Evolutionary conservation across 2,329 filamentous ascomycete species (phyloP), one percentile per base, ranked within the genome.

Genomic region (Sclerotinia trifoliorum): DNA sequence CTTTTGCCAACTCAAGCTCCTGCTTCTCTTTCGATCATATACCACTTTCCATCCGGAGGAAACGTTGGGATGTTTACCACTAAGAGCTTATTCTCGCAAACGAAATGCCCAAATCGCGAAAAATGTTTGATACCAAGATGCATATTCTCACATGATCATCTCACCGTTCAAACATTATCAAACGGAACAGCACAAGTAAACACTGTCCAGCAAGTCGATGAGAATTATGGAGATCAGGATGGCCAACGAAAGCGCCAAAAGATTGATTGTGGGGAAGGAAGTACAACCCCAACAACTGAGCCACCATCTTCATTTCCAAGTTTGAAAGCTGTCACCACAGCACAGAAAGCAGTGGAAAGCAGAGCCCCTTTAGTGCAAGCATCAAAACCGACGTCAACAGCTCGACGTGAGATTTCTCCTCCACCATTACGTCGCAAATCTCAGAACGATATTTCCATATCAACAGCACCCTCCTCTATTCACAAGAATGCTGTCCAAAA

Each of bases 231-330:
- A 51, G 73, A 72, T 69, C 75, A 79, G 51, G 75, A 78, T 68
- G 74, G 72, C n/a, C 75, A 73, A 63, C 70, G 76, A 64, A 79
- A 79, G 68, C 75, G 77, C 58, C 73, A 71, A 57, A 78, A 75
- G 63, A 52, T 75, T 57, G 71, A 69, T n/a, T 64, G 70, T 56
- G 71, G 69, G 7, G 65, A 68, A 24, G 44, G 65, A 24, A 65
- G 29, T 24, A 44, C 60, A 44, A 51, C 39, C n/a, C 35, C 39
- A 42, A 68, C 44, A 26, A 51, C 19, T 32, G 55, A 32, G n/a
- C 48, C 35, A 21, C 55, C 29, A 29, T 17, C 29, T 39, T 52
- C 39, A 35, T 11, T 26, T 1, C 7, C 6, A 46, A 68, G 6
- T 4, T 44, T 46, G 21, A 63, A 24, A 5, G 48, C 57, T 19